phyloP scores from a whole-genome alignment of 2,329 filamentous ascomycete species.

The Mollisiaceae sp. region DNA sequence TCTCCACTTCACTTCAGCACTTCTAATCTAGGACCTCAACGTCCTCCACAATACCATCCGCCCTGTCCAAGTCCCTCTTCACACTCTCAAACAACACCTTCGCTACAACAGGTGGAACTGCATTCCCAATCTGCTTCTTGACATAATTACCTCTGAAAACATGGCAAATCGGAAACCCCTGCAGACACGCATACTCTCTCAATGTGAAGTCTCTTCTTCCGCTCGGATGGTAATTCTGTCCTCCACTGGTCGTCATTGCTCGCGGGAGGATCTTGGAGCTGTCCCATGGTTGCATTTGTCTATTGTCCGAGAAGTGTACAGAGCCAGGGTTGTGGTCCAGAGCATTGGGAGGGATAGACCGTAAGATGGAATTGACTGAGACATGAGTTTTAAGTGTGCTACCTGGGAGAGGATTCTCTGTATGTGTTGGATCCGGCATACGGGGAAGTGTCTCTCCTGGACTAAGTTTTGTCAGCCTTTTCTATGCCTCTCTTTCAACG shows the following conservation, averaged over 20 bases:
- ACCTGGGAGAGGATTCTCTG: conserved; percentile 43
- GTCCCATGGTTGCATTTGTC: conserved; percentile 48
- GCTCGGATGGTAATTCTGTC: conserved; percentile 67
- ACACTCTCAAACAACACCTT: conserved; percentile 47
- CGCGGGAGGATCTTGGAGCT: conserved; percentile 53
- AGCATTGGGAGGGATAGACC: conserved; percentile 34
- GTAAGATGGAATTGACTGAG: conserved; percentile 48
- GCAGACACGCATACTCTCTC: conserved; percentile 70
- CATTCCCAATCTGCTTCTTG: conserved; percentile 77
- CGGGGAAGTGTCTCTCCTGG: conserved; percentile 73
- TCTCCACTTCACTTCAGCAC: not conserved
- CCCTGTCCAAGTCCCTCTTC: conserved; percentile 44
- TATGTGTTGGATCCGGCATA: conserved; percentile 69
- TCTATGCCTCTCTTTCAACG: not conserved
- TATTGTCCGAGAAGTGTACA: conserved; percentile 23
- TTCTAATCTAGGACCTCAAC: conserved; percentile 23
- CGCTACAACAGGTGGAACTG: conserved; percentile 69
- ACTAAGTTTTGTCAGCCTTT: conserved; percentile 43
- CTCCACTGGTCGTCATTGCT: conserved; percentile 69
- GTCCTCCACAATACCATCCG: conserved; percentile 41
- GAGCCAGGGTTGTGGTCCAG: conserved; percentile 49
- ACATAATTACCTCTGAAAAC: conserved; percentile 55
- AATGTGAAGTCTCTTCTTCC: conserved; percentile 68
- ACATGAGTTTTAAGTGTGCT: conserved; percentile 48
- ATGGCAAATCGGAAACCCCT: conserved; percentile 70